These are phyloP conservation scores for Astraeus odoratus DNA, from an alignment of 768 basidiomycete species.

Conservation along the genomic window DNA sequence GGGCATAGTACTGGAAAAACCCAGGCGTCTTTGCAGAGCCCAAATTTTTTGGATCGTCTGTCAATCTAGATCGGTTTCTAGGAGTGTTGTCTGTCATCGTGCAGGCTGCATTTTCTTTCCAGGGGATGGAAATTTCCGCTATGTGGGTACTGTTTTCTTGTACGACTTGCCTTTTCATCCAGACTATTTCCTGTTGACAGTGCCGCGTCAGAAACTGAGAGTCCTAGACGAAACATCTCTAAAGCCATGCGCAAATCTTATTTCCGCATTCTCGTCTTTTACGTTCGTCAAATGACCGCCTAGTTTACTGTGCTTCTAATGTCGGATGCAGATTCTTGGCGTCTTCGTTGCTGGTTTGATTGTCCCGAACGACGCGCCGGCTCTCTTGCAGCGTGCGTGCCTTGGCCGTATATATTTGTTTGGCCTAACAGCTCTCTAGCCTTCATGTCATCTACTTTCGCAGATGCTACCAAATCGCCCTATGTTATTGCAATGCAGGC, in stretches of 20 bases:
- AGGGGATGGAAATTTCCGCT: slow-evolving; percentile 69
- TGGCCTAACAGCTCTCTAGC: slow-evolving; percentile 28
- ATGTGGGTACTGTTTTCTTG: slow-evolving; percentile 38
- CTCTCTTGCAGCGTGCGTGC: slow-evolving; percentile 36
- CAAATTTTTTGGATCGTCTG: slow-evolving; percentile 22
- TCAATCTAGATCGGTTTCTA: slow-evolving; percentile 35
- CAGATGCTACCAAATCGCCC: slow-evolving; percentile 67
- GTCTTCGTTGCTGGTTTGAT: slow-evolving; percentile 68
- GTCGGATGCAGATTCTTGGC: slow-evolving; percentile 46
- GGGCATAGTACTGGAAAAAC: slow-evolving; percentile 56
- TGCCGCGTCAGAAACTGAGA: slow-evolving; percentile 72
- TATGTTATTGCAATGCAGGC: slow-evolving; percentile 74
- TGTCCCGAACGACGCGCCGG: slow-evolving; percentile 55
- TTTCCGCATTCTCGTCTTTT: slow-evolving; percentile 75
- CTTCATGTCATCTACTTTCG: slow-evolving; percentile 35
- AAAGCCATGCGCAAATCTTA: slow-evolving; percentile 75
- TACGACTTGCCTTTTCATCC: slow-evolving; percentile 1
- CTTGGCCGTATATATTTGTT: slow-evolving; percentile 18
- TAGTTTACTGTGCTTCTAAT: neutral
- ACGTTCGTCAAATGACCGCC: slow-evolving; percentile 32
- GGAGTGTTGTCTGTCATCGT: slow-evolving; percentile 37
- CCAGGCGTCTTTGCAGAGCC: slow-evolving; percentile 44
- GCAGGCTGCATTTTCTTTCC: slow-evolving; percentile 67
- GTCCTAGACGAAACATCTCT: slow-evolving; percentile 69
- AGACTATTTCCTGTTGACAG: slow-evolving; percentile 25